These are phyloP conservation scores for Trifolium repens DNA, from an alignment of 306 rosid species.

Conservation along the genomic window DNA sequence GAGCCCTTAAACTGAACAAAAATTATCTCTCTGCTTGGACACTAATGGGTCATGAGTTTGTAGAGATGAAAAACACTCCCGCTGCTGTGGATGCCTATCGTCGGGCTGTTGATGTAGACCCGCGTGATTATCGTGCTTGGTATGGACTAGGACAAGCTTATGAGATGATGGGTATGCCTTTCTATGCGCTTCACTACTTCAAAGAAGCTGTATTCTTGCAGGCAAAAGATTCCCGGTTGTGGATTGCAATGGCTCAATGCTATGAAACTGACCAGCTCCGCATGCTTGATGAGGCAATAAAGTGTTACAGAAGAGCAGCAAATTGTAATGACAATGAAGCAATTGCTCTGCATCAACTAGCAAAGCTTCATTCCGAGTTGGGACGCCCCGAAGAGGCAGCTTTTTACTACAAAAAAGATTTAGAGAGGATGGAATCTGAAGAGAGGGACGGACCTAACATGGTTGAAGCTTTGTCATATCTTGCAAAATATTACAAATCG, in stretches of 20 bases:
- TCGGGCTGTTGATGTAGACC: conserved; percentile 86
- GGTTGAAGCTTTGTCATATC: conserved; percentile 88
- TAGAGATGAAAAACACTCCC: conserved; percentile 98
- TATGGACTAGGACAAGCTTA: conserved; percentile 98
- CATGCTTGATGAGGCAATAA: conserved; percentile 88
- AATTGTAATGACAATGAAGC: conserved; percentile 90
- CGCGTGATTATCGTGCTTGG: conserved; percentile 97
- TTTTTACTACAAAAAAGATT: conserved; percentile 84
- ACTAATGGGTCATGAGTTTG: conserved; percentile 97
- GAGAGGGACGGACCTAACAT: conserved; percentile 97
- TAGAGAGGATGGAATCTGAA: conserved; percentile 96
- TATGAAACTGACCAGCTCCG: conserved; percentile 81
- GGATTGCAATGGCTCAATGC: conserved; percentile 98
- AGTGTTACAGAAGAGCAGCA: conserved; percentile 90
- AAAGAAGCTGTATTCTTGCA: conserved; percentile 88
- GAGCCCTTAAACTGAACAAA: conserved; percentile 95
- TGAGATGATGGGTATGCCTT: conserved; percentile 98
- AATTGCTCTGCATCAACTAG: conserved; percentile 84
- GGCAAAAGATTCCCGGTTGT: conserved; percentile 89
- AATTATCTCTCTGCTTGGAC: conserved; percentile 98
- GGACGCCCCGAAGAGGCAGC: conserved; percentile 87
- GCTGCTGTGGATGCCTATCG: conserved; percentile 99
- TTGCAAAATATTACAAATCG: conserved; percentile 66
- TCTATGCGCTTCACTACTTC: conserved; percentile 95
- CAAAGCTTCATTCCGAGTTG: conserved; percentile 74